Evolutionary conservation across 192 early-diverging fungal species (phyloP), one percentile per base, ranked within the genome.

Genomic region (Piromyces sp.): DNA sequence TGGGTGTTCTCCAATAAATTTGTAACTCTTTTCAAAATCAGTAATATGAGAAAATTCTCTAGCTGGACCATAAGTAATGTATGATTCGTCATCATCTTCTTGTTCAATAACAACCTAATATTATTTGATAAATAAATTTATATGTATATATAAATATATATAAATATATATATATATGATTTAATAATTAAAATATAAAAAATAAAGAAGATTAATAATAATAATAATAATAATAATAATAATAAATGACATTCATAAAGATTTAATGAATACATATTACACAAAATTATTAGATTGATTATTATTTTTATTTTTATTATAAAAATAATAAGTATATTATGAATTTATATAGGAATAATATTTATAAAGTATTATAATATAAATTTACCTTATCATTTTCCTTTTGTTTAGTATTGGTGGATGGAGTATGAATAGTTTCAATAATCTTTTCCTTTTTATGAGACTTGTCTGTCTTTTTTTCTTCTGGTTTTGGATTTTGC

Each of bases 1-100:
- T 28, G 93, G 90, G 83, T 96, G 88, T 36, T 92, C 89, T 81
- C 84, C 86, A 38, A 98, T 92, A 80, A 89, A 95, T 38, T 88
- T 85, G 81, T 89, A 40, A 40, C 81, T 80, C 29, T 82, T 79
- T 22, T 81, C 83, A 78, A 78, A 83, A 78, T 82, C 81, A 28
- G 30, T 19, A 30, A 30, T 78, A 29, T 78, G 40, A 78, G 83
- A 83, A 19, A 83, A 82, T 29, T 51, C 30, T 30, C 82, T 81
- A 30, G 85, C 85, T 30, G 84, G 82, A 12, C 85, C 80, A 82
- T 86, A 84, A 28, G 84, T 86, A 80, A 87, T 87, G 82, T 83
- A 80, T 58, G 84, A 82, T 30, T 84, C 82, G 31, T 82, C 84
- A 26, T 84, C 81, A 38, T 86, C 85, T n/a, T 86, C 85, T 3